Base-by-base conservation (phyloP, 352 stramenopile genomes). In the Pythium rishiriense region DNA sequence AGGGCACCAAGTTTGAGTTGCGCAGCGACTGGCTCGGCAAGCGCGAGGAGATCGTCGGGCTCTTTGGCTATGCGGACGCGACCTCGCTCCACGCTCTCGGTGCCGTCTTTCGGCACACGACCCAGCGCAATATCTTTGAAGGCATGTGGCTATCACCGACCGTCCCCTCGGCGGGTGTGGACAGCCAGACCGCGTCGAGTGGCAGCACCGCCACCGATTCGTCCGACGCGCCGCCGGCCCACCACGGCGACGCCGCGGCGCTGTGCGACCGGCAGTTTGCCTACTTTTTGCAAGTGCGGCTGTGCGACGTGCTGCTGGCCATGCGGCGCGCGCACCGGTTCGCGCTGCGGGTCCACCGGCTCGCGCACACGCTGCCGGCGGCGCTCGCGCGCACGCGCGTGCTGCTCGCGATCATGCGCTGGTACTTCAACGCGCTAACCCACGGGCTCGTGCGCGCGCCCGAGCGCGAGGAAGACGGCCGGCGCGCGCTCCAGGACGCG, bases 251-350 rank as follows among this genome's bases (percentile, higher is more conserved):
- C 22, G 76, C 78, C 28, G 47, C 80, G 9, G 33, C 73, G 22
- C 57, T 87, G 11, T 78, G 76, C 17, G 83, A 94, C 45, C 78
- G 83, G 0, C 83, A 93, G 59, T 93, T 93, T 68, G 72, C 81
- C 0, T 91, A 91, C 50, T 94, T 94, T 50, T 63, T 94, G 4
- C 85, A 92, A 62, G 83, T 94, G n/a, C 81, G 85, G 10, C 67
- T 69, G 47, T 90, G 81, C 43, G 83, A 94, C 51, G 79, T 92
- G 21, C 58, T 91, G 33, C 58, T 73, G 11, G 73, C 72, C 0
- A 84, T 94, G 78, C 69, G 86, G 53, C 73, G 83, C 41, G 80
- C 83, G 3, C 85, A 91, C 28, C 51, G 48, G 2, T 79, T 94
- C 35, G 83, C 79, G 31, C 48, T 90, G 21, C 62, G 72, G 5